phyloP scores from a whole-genome alignment of 331 rosid genomes.

The Quercus tomentella region DNA sequence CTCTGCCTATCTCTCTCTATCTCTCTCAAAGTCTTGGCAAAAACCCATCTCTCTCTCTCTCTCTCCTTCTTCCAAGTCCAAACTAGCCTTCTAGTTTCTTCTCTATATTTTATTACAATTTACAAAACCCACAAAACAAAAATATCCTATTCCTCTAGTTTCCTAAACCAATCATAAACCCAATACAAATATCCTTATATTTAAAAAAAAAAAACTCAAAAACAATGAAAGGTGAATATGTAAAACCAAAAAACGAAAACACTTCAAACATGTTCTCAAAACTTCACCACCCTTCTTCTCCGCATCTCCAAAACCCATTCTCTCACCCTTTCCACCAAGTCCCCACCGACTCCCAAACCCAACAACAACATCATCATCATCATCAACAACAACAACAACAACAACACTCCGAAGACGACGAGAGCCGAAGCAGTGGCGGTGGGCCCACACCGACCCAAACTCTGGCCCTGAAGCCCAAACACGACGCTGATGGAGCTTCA shows the following conservation, averaged over 20 bases:
- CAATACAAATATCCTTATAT: conserved; percentile 1
- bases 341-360: not conserved
- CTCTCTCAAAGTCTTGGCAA: too few species aligned
- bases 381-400: conserved; percentile 40
- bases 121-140: not conserved
- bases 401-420: conserved; percentile 48
- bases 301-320: conserved; percentile 22
- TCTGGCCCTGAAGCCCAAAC: not conserved
- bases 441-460: not conserved
- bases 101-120: not conserved
- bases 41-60: not conserved
- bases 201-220: not conserved
- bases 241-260: conserved; percentile 40
- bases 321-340: conserved; percentile 47
- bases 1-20: not conserved
- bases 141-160: not conserved
- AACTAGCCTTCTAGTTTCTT: not conserved
- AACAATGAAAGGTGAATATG: conserved; percentile 64
- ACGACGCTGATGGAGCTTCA: conserved; percentile 60
- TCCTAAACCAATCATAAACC: conserved; percentile 39
- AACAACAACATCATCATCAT: conserved; percentile 46
- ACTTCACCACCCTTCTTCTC: conserved; percentile 45
- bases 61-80: not conserved
- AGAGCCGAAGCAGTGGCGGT: conserved; percentile 40
- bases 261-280: conserved; percentile 63